These are phyloP conservation scores for Penicillium sp. DNA, from an alignment of 2,329 filamentous ascomycete genomes.

Conservation along the genomic window DNA sequence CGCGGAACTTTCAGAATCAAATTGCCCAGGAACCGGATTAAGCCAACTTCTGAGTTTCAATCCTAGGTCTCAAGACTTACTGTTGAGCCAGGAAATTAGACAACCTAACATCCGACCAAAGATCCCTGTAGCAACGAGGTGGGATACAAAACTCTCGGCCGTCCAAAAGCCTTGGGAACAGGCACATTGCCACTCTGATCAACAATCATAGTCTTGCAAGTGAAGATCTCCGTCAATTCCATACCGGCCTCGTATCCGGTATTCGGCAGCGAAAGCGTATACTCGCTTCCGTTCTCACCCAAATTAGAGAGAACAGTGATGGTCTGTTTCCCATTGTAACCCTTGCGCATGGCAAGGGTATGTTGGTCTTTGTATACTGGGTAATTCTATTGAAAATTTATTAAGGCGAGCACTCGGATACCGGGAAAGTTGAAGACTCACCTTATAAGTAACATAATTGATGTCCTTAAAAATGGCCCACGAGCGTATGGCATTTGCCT, in stretches of 20 bases:
- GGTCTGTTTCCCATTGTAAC: slow-evolving; percentile 41
- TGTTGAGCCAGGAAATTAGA: background rate
- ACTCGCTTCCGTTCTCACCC: slow-evolving; percentile 29
- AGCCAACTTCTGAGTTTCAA: no score
- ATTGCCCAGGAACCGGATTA: no score
- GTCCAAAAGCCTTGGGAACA: slow-evolving; percentile 44
- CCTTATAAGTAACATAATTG: slow-evolving; percentile 44
- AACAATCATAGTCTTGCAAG: slow-evolving; percentile 45
- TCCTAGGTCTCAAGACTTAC: background rate
- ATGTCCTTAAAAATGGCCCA: slow-evolving; percentile 37
- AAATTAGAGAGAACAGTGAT: slow-evolving; percentile 46
- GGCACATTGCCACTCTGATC: slow-evolving; percentile 44
- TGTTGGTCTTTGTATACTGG: slow-evolving; percentile 46
- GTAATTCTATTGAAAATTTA: slow-evolving; percentile 41
- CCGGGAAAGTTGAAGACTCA: slow-evolving; percentile 1
- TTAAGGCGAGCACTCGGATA: slow-evolving; percentile 25
- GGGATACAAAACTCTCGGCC: slow-evolving; percentile 41
- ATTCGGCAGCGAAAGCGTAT: slow-evolving; percentile 21
- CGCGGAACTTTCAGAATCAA: no score
- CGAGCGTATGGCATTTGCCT: slow-evolving; percentile 52
- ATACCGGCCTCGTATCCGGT: slow-evolving; percentile 23
- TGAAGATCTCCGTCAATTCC: slow-evolving; percentile 27
- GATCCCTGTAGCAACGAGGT: slow-evolving; percentile 11
- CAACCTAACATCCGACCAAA: slow-evolving; percentile 6
- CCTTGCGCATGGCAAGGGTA: slow-evolving; percentile 46